phyloP scores from a whole-genome alignment of 2,329 filamentous ascomycete species.

The Penicillium sp. region DNA sequence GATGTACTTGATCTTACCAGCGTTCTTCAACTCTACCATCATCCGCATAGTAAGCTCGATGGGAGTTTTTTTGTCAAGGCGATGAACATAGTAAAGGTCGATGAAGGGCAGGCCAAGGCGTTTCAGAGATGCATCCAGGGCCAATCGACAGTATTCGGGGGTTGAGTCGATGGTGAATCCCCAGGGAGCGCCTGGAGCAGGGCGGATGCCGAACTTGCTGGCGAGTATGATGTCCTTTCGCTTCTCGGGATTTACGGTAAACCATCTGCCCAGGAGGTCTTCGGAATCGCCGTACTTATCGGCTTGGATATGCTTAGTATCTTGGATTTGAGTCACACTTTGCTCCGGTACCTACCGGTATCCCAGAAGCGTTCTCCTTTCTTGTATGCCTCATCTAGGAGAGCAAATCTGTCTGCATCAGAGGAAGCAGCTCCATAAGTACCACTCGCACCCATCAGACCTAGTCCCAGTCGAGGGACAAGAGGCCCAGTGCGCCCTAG shows the following conservation, averaged over 20 bases:
- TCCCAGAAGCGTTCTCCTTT: constrained; percentile 48
- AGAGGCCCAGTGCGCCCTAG: constrained; percentile 29
- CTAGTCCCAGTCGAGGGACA: constrained; percentile 29
- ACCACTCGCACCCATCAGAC: constrained; percentile 27
- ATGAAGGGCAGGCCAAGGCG: constrained; percentile 45
- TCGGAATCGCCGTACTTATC: constrained; percentile 49
- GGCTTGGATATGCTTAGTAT: constrained; percentile 10
- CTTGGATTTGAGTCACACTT: neutral
- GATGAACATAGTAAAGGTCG: constrained; percentile 51
- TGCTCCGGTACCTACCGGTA: constrained; percentile 24
- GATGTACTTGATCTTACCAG: constrained; percentile 55
- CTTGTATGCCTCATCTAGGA: constrained; percentile 48
- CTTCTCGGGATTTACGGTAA: constrained; percentile 42
- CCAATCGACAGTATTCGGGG: constrained; percentile 42
- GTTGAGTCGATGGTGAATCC: constrained; percentile 32
- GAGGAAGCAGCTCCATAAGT: constrained; percentile 30
- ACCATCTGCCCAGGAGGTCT: constrained; percentile 50
- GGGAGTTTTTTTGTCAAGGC: constrained; percentile 39
- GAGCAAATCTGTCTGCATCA: constrained; percentile 45
- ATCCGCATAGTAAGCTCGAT: constrained; percentile 44
- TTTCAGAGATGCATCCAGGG: constrained; percentile 43
- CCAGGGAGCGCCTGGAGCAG: constrained; percentile 2
- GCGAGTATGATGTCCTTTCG: constrained; percentile 52
- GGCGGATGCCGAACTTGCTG: constrained; percentile 49
- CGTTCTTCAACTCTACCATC: constrained; percentile 47